A percentile compares a stretch with the other conserved stretches of the same genome.
Conservation (phyloP, 2,329 filamentous ascomycete species). For the Alternaria hordeiaustralica region DNA sequence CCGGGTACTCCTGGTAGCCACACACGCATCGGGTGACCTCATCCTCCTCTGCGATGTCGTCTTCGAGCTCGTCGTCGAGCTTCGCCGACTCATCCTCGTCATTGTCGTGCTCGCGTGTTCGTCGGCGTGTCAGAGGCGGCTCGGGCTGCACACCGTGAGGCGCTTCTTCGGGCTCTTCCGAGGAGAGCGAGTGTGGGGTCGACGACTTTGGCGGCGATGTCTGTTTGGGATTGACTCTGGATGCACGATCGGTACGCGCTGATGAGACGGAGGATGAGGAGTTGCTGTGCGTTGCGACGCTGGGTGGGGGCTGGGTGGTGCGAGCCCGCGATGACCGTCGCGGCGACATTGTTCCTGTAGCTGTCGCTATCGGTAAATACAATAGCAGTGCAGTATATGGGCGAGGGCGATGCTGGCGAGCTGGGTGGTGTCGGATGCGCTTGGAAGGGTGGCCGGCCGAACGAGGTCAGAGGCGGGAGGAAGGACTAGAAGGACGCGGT, state of each 20-base stretch:
- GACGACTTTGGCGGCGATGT: slow-evolving; percentile 77
- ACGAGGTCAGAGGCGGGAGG: slow-evolving; percentile 17
- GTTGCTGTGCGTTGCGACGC: slow-evolving; percentile 73
- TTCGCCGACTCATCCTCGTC: slow-evolving; percentile 57
- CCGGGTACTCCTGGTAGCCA: slow-evolving; percentile 92
- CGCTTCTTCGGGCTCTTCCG: slow-evolving; percentile 68
- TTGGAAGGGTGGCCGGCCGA: slow-evolving; percentile 13
- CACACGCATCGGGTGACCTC: slow-evolving; percentile 96
- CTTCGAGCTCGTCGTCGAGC: slow-evolving; percentile 64
- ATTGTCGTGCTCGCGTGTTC: slow-evolving; percentile 77
- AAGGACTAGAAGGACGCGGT: slow-evolving; percentile 15
- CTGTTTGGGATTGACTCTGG: slow-evolving; percentile 74
- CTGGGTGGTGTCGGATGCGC: slow-evolving; percentile 20
- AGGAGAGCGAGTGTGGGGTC: slow-evolving; percentile 74
- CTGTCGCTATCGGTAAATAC: slow-evolving; percentile 4
- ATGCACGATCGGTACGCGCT: slow-evolving; percentile 75
- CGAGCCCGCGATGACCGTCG: slow-evolving; percentile 92
- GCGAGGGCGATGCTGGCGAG: slow-evolving; percentile 1
- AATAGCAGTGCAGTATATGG: neutral
- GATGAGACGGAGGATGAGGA: slow-evolving; percentile 75
- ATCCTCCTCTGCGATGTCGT: slow-evolving; percentile 72
- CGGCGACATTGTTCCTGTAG: slow-evolving; percentile 63
- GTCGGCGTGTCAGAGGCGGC: slow-evolving; percentile 74
- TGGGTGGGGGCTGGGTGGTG: slow-evolving; percentile 71
- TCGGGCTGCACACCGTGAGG: slow-evolving; percentile 62